Evolutionary conservation across 75 land plant species (phyloP).

Genomic region (Picea sitchensis): DNA sequence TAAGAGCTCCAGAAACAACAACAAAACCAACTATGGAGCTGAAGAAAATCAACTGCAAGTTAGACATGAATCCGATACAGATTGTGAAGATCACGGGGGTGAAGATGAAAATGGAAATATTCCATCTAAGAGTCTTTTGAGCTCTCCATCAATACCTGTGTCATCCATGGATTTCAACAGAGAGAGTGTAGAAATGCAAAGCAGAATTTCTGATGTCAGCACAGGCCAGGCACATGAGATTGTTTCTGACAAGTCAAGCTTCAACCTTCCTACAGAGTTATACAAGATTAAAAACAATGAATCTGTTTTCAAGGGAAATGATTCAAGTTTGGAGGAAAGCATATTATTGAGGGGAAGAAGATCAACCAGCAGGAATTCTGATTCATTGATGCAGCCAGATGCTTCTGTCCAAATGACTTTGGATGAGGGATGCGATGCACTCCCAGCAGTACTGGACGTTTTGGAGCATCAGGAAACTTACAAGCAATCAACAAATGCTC

Average conservation of each 20-base stretch:
- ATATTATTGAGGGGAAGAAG: neutral
- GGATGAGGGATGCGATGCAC: neutral
- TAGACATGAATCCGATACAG: neutral
- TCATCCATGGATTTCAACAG: neutral
- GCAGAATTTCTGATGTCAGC: neutral
- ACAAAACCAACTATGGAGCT: neutral
- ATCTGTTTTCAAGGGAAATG: neutral
- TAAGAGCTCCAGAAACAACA: neutral
- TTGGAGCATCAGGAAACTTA: neutral
- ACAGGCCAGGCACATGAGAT: neutral
- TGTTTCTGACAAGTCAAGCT: neutral
- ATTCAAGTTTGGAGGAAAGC: slow-evolving; percentile 3
- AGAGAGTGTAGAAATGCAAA: neutral
- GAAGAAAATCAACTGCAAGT: slow-evolving; percentile 6
- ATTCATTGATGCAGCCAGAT: neutral
- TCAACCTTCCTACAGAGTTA: neutral
- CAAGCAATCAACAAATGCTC: neutral
- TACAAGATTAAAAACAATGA: neutral
- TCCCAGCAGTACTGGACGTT: neutral
- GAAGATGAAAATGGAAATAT: neutral
- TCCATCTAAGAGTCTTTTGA: neutral
- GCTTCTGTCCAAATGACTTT: neutral
- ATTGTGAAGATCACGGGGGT: neutral
- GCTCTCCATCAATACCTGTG: neutral
- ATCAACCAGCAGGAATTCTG: neutral